A percentile compares a stretch with the other conserved stretches of the same genome.
These are phyloP conservation scores for Byssothecium circinans DNA, from an alignment of 2,329 filamentous ascomycete species.

Conservation along the genomic window DNA sequence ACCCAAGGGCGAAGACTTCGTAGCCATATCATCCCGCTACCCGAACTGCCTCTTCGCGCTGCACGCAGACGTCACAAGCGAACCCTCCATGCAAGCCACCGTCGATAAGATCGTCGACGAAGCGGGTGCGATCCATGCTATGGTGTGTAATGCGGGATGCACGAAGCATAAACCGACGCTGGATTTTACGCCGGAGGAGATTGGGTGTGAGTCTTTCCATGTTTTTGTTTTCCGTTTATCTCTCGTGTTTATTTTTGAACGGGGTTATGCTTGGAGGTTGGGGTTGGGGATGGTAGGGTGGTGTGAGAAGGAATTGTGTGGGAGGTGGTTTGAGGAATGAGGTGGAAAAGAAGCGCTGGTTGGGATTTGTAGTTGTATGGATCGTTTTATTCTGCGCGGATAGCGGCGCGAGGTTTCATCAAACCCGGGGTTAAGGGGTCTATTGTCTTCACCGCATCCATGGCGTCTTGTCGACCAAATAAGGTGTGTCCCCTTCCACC, in stretches of 20 bases:
- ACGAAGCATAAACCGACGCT: constrained; percentile 57
- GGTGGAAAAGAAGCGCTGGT: no score
- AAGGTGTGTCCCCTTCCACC: neutral
- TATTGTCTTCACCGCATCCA: constrained; percentile 52
- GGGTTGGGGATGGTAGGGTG: no score
- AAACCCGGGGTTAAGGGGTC: constrained; percentile 49
- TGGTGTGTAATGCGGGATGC: constrained; percentile 54
- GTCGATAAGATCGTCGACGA: constrained; percentile 50
- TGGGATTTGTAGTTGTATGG: constrained; percentile 48
- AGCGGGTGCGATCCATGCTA: constrained; percentile 50
- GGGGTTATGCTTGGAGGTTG: no score
- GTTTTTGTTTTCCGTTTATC: no score
- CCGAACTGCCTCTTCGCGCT: constrained; percentile 47
- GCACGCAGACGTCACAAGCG: constrained; percentile 52
- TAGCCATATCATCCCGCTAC: constrained; percentile 40
- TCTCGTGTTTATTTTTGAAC: no score
- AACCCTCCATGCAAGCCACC: constrained; percentile 48
- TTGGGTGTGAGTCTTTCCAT: constrained; percentile 39
- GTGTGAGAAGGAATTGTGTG: no score
- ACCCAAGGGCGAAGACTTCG: constrained; percentile 48
- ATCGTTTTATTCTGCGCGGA: constrained; percentile 49
- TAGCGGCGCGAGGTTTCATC: constrained; percentile 50
- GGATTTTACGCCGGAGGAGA: constrained; percentile 54
- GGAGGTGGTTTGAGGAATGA: no score
- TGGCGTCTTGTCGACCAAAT: constrained; percentile 53